Base-by-base conservation (phyloP, 805 yeast species). In the Barnettozyma siamensis region DNA sequence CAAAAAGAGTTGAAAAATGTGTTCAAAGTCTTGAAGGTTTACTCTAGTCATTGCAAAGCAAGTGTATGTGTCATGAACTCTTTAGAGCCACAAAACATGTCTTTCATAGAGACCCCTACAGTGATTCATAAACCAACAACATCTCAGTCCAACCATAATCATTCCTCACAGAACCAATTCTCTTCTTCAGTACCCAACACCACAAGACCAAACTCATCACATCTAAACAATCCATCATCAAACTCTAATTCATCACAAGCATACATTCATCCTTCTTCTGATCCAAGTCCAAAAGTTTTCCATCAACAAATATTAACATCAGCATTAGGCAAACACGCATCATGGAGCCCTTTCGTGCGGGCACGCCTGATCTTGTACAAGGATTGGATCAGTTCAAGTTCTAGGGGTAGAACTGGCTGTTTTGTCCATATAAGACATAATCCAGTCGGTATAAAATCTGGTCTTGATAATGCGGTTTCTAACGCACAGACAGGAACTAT, bases 231-330 rank as follows among this genome's bases (percentile, higher is more conserved):
- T 11, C n/a, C 40, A 11, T 17, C 26, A 2, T 26, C 7, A 7
- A 32, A 33, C 9, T 17, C 31, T 8, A 32, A 33, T 12, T 20
- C 31, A 21, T 43, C 51, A 13, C 44, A 35, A 11, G 10, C 21
- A 4, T 12, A 19, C 12, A n/a, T n/a, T n/a, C n/a, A n/a, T n/a
- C n/a, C n/a, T n/a, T 13, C 29, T 8, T 13, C 29, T 26, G 6
- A 9, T 8, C 15, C 40, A 16, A 39, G 37, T 16, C 48, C 49
- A 1, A 45, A 45, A 30, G 38, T 43, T 3, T 17, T 41, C 28
- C 37, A 51, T 35, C 59, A 55, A 34, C 54, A 47, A 32, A 26
- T 56, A 4, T 41, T 56, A 24, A 45, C 40, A 1, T 50, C 57
- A 2, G 39, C 51, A 5, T 33, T 56, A 18, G 56, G 57, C 2